Percentiles rank a stretch among this genome's conserved stretches.
Conservation (phyloP, 495 filamentous ascomycete genomes). For the Cercophora scortea region DNA sequence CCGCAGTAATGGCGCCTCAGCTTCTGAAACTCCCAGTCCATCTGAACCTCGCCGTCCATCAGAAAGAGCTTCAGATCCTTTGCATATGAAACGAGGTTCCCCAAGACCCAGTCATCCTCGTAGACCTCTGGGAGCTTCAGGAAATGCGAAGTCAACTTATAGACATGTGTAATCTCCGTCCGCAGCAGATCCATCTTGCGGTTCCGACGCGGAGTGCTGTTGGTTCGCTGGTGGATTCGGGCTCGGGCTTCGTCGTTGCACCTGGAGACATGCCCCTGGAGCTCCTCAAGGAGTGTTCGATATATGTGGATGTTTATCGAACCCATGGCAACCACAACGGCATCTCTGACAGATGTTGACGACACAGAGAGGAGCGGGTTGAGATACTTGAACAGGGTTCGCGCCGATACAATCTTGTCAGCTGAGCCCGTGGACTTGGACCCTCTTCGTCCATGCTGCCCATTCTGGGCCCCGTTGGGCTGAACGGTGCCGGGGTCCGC, state of each 20-base stretch:
- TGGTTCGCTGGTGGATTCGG: conserved; percentile 74
- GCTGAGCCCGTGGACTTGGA: conserved; percentile 66
- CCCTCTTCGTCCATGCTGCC: conserved; percentile 76
- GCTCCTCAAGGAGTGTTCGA: conserved; percentile 78
- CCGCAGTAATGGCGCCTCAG: conserved; percentile 90
- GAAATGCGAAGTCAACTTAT: conserved; percentile 89
- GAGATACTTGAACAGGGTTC: conserved; percentile 79
- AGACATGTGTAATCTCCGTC: conserved; percentile 92
- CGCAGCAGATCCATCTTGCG: conserved; percentile 76
- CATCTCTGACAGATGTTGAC: conserved; percentile 70
- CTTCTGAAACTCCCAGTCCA: conserved; percentile 93
- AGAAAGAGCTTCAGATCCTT: conserved; percentile 90
- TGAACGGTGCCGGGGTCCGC: conserved; percentile 70
- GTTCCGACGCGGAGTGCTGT: conserved; percentile 66
- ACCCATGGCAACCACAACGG: conserved; percentile 85
- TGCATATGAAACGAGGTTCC: conserved; percentile 81
- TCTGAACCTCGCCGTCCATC: conserved; percentile 88
- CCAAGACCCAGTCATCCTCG: conserved; percentile 86
- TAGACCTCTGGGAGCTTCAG: conserved; percentile 70
- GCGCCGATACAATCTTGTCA: conserved; percentile 82
- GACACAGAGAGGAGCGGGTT: conserved; percentile 78
- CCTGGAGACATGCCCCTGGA: conserved; percentile 70
- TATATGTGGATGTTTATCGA: conserved; percentile 97
- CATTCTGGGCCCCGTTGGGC: conserved; percentile 47
- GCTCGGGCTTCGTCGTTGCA: conserved; percentile 85